Evolutionary conservation across 805 yeast species (phyloP).

Genomic region (Candida loeiensis): DNA sequence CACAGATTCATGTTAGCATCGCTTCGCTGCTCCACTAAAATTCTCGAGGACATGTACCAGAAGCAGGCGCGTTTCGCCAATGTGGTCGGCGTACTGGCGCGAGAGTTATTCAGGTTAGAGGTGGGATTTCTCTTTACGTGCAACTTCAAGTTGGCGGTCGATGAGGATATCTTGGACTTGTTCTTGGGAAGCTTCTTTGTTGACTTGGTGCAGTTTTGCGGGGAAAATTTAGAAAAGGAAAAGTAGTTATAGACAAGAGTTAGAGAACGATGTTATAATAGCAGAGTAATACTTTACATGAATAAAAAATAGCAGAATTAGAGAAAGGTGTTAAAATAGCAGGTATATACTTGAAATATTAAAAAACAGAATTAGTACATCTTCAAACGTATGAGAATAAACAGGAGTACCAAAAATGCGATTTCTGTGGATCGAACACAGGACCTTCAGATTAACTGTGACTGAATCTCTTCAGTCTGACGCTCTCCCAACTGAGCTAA

Average conservation of each 20-base stretch:
- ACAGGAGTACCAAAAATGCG: constrained; percentile 36
- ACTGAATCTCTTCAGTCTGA: constrained; percentile 31
- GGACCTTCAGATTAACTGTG: constrained; percentile 65
- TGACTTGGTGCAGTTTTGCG: constrained; percentile 26
- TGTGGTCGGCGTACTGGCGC: constrained; percentile 41
- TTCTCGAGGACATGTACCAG: constrained; percentile 44
- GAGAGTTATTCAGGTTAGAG: constrained; percentile 48
- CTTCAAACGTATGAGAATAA: not conserved
- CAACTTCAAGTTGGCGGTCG: constrained; percentile 48
- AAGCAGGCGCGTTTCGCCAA: constrained; percentile 41
- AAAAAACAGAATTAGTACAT: too few species aligned
- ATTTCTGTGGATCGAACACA: constrained; percentile 83
- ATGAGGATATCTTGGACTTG: constrained; percentile 29
- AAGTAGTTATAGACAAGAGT: too few species aligned
- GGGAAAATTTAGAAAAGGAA: constrained; percentile 9
- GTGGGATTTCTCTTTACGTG: constrained; percentile 47
- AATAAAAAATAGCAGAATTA: not conserved
- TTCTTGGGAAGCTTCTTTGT: constrained; percentile 32
- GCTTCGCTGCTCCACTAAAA: constrained; percentile 38
- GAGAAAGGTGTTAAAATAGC: too few species aligned
- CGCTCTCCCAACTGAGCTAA: constrained; percentile 26
- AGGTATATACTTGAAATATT: too few species aligned
- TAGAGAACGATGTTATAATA: too few species aligned
- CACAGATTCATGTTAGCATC: constrained; percentile 38
- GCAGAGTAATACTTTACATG: too few species aligned